A percentile compares a stretch with the other conserved stretches of the same genome.
phyloP scores from a whole-genome alignment of 495 filamentous ascomycete species.

The Thozetella sp. region DNA sequence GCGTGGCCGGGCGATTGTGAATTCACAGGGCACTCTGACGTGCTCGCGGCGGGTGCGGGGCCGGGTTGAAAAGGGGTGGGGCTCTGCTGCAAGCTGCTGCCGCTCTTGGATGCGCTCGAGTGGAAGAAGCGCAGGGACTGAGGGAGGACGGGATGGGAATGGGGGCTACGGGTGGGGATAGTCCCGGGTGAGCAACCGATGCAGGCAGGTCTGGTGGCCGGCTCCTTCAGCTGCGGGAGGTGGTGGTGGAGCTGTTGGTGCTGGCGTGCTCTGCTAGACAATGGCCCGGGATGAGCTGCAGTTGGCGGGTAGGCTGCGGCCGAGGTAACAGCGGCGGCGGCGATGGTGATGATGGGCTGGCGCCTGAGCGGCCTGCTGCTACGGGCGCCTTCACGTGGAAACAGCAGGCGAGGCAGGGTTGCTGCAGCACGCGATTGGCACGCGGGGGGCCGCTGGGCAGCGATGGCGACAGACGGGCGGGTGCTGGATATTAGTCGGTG shows the following conservation, averaged over 20 bases:
- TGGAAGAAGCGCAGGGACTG: not conserved
- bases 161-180: not conserved
- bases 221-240: too few species aligned
- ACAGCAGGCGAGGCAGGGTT: not conserved
- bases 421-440: not conserved
- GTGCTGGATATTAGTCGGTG: not conserved
- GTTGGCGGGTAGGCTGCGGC: too few species aligned
- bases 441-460: not conserved
- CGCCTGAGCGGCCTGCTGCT: not conserved
- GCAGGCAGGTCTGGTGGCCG: not conserved
- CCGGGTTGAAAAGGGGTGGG: not conserved
- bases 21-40: constrained; percentile 23
- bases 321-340: not conserved
- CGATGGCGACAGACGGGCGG: not conserved
- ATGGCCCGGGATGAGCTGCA: too few species aligned
- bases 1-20: constrained; percentile 16
- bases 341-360: not conserved
- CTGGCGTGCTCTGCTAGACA: not conserved
- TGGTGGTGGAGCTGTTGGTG: not conserved
- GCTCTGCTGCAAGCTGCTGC: constrained; percentile 6
- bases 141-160: not conserved
- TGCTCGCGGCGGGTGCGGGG: constrained; percentile 21
- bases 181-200: not conserved
- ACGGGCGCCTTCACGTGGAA: not conserved
- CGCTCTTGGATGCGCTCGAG: not conserved